phyloP scores from a whole-genome alignment of 2,329 filamentous ascomycete species.

The Amylocarpus encephaloides region DNA sequence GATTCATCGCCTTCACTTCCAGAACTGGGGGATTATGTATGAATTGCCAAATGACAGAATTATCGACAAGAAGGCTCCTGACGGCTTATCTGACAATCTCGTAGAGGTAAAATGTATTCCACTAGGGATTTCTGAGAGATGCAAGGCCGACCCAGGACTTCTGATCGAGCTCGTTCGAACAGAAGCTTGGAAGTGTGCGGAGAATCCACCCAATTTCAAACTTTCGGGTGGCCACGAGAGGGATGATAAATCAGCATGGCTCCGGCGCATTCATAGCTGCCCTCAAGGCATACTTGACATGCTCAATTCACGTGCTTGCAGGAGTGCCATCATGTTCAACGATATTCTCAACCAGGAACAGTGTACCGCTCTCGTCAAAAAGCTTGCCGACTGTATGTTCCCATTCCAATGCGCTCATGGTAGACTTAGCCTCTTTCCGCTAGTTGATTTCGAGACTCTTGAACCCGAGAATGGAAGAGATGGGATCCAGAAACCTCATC shows the following conservation, averaged over 20 bases:
- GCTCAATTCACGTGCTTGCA: conserved; percentile 68
- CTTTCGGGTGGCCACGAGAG: neutral
- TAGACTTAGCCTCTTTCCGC: conserved; percentile 56
- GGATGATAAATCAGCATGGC: conserved; percentile 41
- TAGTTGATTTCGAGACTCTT: conserved; percentile 43
- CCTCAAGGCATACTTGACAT: conserved; percentile 71
- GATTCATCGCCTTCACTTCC: conserved; percentile 50
- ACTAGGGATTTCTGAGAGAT: conserved; percentile 67
- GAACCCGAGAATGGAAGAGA: neutral
- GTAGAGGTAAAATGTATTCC: conserved; percentile 58
- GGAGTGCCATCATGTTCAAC: conserved; percentile 84
- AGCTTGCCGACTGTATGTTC: conserved; percentile 58
- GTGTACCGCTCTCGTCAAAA: conserved; percentile 50
- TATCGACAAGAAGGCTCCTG: neutral
- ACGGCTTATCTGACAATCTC: neutral
- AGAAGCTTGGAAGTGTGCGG: conserved; percentile 59
- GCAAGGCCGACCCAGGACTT: conserved; percentile 62
- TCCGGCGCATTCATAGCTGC: conserved; percentile 58
- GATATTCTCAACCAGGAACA: conserved; percentile 54
- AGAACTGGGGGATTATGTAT: conserved; percentile 66
- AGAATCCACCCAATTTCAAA: conserved; percentile 1
- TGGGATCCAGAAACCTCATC: no score
- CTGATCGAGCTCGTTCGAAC: conserved; percentile 67
- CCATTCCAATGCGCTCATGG: conserved; percentile 85
- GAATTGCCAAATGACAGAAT: conserved; percentile 3